Percentiles rank a stretch among this genome's conserved stretches.
phyloP scores from a whole-genome alignment of 1,284 basidiomycete genomes.

The Retiboletus flavoniger region DNA sequence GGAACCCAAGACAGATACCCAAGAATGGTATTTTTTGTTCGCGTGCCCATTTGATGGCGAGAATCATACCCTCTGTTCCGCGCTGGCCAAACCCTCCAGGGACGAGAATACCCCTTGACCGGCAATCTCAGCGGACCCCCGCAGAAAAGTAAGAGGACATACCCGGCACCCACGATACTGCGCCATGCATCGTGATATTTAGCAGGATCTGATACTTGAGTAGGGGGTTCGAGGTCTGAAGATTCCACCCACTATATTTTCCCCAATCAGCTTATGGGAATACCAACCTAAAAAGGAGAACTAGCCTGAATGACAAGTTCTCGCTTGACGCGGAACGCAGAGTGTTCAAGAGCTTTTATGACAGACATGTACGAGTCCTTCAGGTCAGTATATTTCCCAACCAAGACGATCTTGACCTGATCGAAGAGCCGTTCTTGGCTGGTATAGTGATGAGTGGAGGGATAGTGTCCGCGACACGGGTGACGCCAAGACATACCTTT shows the following conservation, averaged over 20 bases:
- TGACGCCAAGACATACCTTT: conserved; percentile 45
- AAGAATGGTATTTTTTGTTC: conserved; percentile 95
- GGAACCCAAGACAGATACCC: conserved; percentile 98
- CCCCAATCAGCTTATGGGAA: conserved; percentile 7
- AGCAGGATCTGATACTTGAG: conserved; percentile 77
- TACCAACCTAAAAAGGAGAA: conserved; percentile 12
- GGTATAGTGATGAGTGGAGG: conserved; percentile 3
- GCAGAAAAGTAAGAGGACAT: conserved; percentile 22
- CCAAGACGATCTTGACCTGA: conserved; percentile 85
- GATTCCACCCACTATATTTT: conserved; percentile 89
- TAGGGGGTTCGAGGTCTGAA: conserved; percentile 85
- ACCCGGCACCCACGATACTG: conserved; percentile 88
- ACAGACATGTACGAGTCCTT: conserved; percentile 99
- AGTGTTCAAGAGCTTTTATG: conserved; percentile 95
- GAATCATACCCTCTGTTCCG: conserved; percentile 96
- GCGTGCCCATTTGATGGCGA: conserved; percentile 95
- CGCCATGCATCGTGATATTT: conserved; percentile 97
- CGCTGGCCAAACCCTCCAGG: conserved; percentile 95
- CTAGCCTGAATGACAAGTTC: conserved; percentile 78
- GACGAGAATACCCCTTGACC: conserved; percentile 82
- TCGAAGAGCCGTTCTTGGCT: conserved; percentile 94
- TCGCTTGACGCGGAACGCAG: conserved; percentile 86
- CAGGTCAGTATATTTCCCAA: conserved; percentile 97
- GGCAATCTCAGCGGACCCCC: conserved; percentile 12
- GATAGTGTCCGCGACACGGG: neutral